A percentile compares a stretch with the other conserved stretches of the same genome.
These are phyloP conservation scores for Epichloe sibirici DNA, from an alignment of 2,329 filamentous ascomycete genomes.

Conservation along the genomic window DNA sequence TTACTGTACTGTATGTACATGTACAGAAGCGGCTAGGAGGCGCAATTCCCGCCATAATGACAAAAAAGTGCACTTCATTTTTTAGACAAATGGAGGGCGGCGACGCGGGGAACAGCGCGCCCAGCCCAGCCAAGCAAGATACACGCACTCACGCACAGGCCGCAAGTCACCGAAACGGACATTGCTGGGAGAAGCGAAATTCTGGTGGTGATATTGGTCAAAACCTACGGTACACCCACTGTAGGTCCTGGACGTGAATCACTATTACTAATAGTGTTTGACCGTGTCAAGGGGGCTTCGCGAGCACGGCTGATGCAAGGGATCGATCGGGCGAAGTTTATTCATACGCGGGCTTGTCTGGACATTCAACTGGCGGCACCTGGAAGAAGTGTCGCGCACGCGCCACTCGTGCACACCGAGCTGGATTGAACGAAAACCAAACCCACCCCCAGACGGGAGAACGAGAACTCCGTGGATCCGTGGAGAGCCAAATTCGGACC, in stretches of 20 bases:
- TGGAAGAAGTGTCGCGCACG: background rate
- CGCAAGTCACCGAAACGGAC: too few relatives aligned
- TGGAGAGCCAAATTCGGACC: background rate
- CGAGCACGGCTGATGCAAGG: background rate
- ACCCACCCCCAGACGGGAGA: background rate
- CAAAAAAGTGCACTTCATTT: too few relatives aligned
- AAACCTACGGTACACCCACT: too few relatives aligned
- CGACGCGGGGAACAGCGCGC: too few relatives aligned
- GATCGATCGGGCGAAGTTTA: background rate
- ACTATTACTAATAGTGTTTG: background rate
- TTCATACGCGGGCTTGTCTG: conserved; percentile 1
- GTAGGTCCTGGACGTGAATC: background rate
- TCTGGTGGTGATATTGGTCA: too few relatives aligned
- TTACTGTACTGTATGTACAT: too few relatives aligned
- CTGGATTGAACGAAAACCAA: background rate
- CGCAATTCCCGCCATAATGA: too few relatives aligned
- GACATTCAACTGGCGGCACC: background rate
- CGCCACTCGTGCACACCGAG: background rate
- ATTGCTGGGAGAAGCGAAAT: too few relatives aligned
- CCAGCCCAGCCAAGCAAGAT: too few relatives aligned
- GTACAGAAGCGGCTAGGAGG: background rate
- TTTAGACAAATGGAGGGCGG: too few relatives aligned
- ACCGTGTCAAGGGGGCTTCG: background rate
- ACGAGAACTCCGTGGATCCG: background rate
- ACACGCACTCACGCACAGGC: too few relatives aligned